Evolutionary conservation across 1,284 basidiomycete species (phyloP).

Genomic region (Vanrija sp.): DNA sequence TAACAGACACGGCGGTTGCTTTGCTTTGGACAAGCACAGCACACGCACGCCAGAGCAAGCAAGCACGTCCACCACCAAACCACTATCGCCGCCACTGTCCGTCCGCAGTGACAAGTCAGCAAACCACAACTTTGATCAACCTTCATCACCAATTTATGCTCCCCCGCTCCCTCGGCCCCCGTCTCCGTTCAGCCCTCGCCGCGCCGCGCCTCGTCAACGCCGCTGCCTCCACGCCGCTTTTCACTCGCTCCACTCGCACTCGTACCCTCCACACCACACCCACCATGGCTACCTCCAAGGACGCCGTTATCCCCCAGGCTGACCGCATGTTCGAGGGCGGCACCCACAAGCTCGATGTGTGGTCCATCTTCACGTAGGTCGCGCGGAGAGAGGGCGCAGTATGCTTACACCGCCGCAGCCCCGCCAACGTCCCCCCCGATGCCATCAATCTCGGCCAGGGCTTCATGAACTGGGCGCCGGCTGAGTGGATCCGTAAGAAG

Average conservation of each 20-base stretch:
- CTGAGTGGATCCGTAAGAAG: conserved; percentile 73
- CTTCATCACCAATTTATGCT: conserved; percentile 2
- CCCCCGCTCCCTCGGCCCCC: neutral
- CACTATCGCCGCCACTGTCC: too few species aligned
- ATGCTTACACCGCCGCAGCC: conserved; percentile 53
- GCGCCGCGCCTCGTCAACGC: neutral
- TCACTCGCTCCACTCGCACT: neutral
- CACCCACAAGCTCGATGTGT: conserved; percentile 66
- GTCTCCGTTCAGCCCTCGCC: neutral
- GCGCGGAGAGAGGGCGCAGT: neutral
- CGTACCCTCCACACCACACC: conserved; percentile 8
- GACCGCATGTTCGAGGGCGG: conserved; percentile 45
- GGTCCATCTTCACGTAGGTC: conserved; percentile 87
- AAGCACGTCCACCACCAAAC: too few species aligned
- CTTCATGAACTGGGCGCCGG: conserved; percentile 81
- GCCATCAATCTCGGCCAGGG: conserved; percentile 91
- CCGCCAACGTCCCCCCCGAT: conserved; percentile 74
- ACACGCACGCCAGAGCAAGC: too few species aligned
- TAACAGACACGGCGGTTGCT: too few species aligned
- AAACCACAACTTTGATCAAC: neutral
- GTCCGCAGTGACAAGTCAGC: too few species aligned
- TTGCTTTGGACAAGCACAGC: too few species aligned
- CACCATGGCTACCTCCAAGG: conserved; percentile 26
- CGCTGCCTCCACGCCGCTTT: neutral
- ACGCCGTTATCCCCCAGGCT: conserved; percentile 37